Evolutionary conservation across 805 yeast species (phyloP), one percentile per base, ranked within the genome.

Genomic region (Pichia gijzeniarum): DNA sequence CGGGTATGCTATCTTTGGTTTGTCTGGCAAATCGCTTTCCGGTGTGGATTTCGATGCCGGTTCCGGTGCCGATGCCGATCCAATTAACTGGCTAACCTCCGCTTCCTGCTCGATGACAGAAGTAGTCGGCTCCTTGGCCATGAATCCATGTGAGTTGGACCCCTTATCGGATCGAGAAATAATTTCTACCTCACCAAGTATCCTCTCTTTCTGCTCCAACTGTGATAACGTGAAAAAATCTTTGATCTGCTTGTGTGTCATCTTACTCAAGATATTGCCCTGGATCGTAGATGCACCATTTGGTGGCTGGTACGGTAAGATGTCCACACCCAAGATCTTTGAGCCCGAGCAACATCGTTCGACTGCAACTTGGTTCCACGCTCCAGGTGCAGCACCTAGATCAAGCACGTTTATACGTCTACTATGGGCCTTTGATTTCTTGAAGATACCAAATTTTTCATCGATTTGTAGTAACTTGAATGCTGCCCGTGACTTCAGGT

Each of bases 341-440:
- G 88, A 82, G 2, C 65, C 58, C 1, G 73, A 72, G 17, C 62
- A 57, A 1, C 79, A 71, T 45, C 74, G 61, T 43, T 76, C 76
- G 8, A 74, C 65, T 0, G 91, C 90, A 1, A 87, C 90, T 59
- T 88, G 95, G 8, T 91, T 77, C 96, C 96, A 88, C 3, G 95
- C 89, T 0, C 96, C 96, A 0, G 96, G 96, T 0, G 96, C 95
- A 61, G 80, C 89, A 0, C 96, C 96, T 38, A 93, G 67, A 66
- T 93, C 99, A 4, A 93, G 78, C 1, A 93, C 84, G 48, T 56
- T 58, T 18, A 54, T 42, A 2, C 41, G 16, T 32, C 37, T 46
- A 9, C 40, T 36, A 18, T 30, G 19, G 3, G 20, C n/a, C 18
- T 38, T 39, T 9, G 33, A 27, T 9, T 46, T 53, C 1, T 48